Evolutionary conservation across 225 moss, liverwort and hornwort species (phyloP).

Genomic region (Takakia lepidozioides): DNA sequence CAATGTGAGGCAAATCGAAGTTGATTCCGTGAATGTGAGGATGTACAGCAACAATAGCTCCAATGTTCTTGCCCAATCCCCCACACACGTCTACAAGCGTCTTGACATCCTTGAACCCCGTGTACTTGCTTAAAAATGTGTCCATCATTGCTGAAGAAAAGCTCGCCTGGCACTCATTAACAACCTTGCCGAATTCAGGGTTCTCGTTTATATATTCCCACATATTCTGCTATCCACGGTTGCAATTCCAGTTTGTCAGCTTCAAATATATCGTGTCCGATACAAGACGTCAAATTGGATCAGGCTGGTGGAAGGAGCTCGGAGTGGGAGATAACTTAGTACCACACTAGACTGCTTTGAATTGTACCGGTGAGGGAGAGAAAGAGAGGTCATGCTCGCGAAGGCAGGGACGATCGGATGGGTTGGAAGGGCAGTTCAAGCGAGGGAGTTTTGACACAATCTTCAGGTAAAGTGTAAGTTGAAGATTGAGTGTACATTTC

Average conservation of each 20-base stretch:
- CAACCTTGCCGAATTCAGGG: not conserved
- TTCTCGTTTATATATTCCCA: constrained; percentile 6
- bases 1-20: no score
- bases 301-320: not conserved
- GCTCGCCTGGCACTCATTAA: constrained; percentile 3
- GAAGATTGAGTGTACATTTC: no score
- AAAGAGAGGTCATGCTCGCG: not conserved
- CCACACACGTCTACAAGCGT: constrained; percentile 30
- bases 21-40: no score
- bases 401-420: not conserved
- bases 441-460: no score
- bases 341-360: not conserved
- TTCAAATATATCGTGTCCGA: no score
- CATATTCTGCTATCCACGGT: not conserved
- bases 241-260: no score
- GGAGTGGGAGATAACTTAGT: not conserved
- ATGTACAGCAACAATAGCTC: constrained; percentile 4
- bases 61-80: constrained; percentile 5
- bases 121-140: constrained; percentile 3
- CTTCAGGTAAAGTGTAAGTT: no score
- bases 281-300: not conserved
- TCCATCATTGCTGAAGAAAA: not conserved
- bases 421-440: not conserved
- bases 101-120: constrained; percentile 18
- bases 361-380: not conserved